Percentiles rank a stretch among this genome's conserved stretches.
phyloP scores from a whole-genome alignment of 2,329 filamentous ascomycete genomes.

The Neonectria hederae region DNA sequence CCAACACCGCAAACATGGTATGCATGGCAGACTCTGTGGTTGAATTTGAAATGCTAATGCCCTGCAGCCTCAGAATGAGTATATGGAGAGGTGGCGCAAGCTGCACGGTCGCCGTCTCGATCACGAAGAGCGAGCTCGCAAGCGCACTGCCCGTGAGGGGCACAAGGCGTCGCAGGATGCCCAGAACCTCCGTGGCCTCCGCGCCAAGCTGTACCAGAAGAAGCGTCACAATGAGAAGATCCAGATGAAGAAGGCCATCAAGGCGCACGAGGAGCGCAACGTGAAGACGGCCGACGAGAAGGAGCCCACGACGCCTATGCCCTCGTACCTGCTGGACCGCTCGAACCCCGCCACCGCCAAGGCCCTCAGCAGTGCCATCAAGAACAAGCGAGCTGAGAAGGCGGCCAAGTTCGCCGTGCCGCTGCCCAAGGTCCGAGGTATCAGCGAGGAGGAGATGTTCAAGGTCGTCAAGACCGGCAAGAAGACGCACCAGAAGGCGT shows the following conservation, averaged over 20 bases:
- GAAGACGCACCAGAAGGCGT: conserved; percentile 87
- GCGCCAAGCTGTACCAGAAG: conserved; percentile 93
- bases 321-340: conserved; percentile 94
- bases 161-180: conserved; percentile 91
- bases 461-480: conserved; percentile 95
- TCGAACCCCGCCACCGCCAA: conserved; percentile 67
- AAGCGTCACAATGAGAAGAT: conserved; percentile 98
- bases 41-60: conserved; percentile 28
- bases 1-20: conserved; percentile 48
- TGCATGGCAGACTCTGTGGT: conserved; percentile 10
- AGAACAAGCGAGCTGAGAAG: conserved; percentile 95
- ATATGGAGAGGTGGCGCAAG: conserved; percentile 78
- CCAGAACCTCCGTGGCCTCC: conserved; percentile 89
- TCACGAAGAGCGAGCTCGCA: conserved; percentile 88
- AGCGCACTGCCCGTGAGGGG: conserved; percentile 85
- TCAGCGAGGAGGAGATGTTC: conserved; percentile 97
- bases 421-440: conserved; percentile 89
- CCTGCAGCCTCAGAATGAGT: conserved; percentile 78
- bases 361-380: conserved; percentile 85
- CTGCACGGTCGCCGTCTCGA: conserved; percentile 68
- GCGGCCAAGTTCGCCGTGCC: conserved; percentile 93
- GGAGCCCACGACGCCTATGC: conserved; percentile 82
- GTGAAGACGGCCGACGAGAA: conserved; percentile 88
- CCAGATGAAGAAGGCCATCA: conserved; percentile 95
- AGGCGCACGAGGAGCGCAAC: conserved; percentile 94